Conservation (phyloP, 2,329 filamentous ascomycete genomes). For the Colletotrichum magnum region DNA sequence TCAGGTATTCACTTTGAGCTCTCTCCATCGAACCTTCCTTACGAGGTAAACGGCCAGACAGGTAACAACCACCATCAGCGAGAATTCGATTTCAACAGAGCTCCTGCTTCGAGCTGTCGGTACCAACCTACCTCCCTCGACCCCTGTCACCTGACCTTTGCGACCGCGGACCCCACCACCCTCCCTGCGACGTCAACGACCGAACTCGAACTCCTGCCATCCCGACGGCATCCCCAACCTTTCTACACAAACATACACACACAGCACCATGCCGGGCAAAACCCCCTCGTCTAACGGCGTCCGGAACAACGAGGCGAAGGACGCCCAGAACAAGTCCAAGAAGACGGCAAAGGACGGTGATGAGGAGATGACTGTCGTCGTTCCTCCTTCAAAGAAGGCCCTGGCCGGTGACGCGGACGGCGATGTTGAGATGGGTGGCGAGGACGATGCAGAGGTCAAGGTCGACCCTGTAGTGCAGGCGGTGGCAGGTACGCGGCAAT, state of each 20-base stretch:
- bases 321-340: conserved; percentile 78
- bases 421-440: conserved; percentile 79
- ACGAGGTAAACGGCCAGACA: conserved; percentile 41
- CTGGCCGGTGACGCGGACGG: conserved; percentile 74
- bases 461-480: conserved; percentile 73
- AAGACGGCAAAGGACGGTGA: conserved; percentile 76
- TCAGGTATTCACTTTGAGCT: conserved; percentile 47
- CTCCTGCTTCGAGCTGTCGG: conserved; percentile 12
- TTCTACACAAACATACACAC: conserved; percentile 9
- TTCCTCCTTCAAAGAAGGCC: conserved; percentile 79
- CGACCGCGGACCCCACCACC: background rate
- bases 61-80: conserved; percentile 31
- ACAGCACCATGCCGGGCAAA: conserved; percentile 75
- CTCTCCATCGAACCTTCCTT: conserved; percentile 47
- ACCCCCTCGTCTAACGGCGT: conserved; percentile 79
- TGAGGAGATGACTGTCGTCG: conserved; percentile 86
- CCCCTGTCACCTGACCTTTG: conserved; percentile 27
- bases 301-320: conserved; percentile 78
- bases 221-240: conserved; percentile 36
- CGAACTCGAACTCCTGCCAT: conserved; percentile 32
- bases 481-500: conserved; percentile 66
- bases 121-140: background rate
- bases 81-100: conserved; percentile 20
- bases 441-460: conserved; percentile 66
- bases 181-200: conserved; percentile 25